These are phyloP conservation scores for Halenospora varia DNA, from an alignment of 495 filamentous ascomycete species.

Conservation along the genomic window DNA sequence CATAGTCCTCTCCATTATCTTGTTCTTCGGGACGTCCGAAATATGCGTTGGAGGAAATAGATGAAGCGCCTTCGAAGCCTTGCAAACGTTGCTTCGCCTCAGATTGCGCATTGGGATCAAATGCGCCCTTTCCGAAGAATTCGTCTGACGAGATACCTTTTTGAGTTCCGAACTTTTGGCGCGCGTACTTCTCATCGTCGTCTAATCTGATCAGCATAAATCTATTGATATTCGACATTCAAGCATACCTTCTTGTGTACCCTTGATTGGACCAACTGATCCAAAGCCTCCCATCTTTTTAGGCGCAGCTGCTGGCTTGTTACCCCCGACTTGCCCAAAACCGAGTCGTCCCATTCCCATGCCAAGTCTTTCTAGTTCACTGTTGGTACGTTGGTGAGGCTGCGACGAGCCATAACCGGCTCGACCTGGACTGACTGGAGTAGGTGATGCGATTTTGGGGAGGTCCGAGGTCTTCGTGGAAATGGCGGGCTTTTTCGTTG, in stretches of 20 bases:
- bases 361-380: constrained; percentile 84
- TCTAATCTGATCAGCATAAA: no score
- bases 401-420: constrained; percentile 55
- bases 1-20: constrained; percentile 72
- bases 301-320: constrained; percentile 52
- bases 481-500: constrained; percentile 47
- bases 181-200: constrained; percentile 69
- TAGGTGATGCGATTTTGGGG: constrained; percentile 62
- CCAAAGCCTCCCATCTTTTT: constrained; percentile 83
- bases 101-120: constrained; percentile 71
- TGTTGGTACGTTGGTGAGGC: constrained; percentile 50
- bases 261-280: constrained; percentile 68
- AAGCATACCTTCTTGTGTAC: constrained; percentile 62
- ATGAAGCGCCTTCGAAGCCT: constrained; percentile 86
- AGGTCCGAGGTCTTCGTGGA: constrained; percentile 41
- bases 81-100: constrained; percentile 85
- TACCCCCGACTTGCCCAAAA: constrained; percentile 79
- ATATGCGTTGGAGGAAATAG: constrained; percentile 94
- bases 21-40: constrained; percentile 81
- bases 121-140: constrained; percentile 89
- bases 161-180: constrained; percentile 81
- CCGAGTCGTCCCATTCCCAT: constrained; percentile 87
- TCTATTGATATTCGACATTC: no score
- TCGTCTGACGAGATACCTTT: constrained; percentile 98
- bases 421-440: constrained; percentile 64